Base-by-base conservation (phyloP, 2,329 filamentous ascomycete genomes). In the Nemania sp. region DNA sequence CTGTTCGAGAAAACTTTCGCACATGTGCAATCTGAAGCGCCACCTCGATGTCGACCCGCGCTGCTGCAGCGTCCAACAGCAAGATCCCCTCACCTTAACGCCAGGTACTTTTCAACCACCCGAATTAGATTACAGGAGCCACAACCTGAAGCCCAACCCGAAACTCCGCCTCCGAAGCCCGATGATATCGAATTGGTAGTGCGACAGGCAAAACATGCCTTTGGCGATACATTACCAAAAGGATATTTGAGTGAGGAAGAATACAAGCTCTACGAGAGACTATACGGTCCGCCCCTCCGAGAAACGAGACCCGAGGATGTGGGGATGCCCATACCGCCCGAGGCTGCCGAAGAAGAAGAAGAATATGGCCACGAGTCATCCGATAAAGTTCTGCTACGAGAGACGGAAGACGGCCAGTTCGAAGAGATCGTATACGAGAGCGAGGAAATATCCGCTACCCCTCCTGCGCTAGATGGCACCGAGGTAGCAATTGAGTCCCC, bases 311-410 rank as follows among this genome's bases (percentile, higher is more conserved):
- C 64, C 15, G 68, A 70, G 41, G 82, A 87, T 5, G 82, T 88
- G 63, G 91, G 93, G 76, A 82, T 83, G 11, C 81, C 90, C 7
- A 93, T 93, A 35, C 88, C 88, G 8, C 97, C 93, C 78, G 91
- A 93, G 69, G 90, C 96, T 75, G 90, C 86, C 0, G 80, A 98
- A 26, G 94, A 94, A 0, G 87, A 89, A 35, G 89, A 86, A 38
- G 88, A 93, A 73, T 79, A 98, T 59, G 89, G 84, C 38, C 84
- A 86, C 0, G 87, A 91, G 61, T 27, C 24, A 73, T 73, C 47
- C 58, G 81, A 80, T 72, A 84, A 82, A 73, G 78, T 84, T 0
- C 72, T 92, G 18, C 73, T 92, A 58, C 83, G 84, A 70, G 82
- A 89, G 73, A 83, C 84, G 0, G 82, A 85, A 15, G 80, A 86